These are phyloP conservation scores for Hanseniaspora guilliermondii DNA, from an alignment of 805 yeast genomes.

Conservation along the genomic window DNA sequence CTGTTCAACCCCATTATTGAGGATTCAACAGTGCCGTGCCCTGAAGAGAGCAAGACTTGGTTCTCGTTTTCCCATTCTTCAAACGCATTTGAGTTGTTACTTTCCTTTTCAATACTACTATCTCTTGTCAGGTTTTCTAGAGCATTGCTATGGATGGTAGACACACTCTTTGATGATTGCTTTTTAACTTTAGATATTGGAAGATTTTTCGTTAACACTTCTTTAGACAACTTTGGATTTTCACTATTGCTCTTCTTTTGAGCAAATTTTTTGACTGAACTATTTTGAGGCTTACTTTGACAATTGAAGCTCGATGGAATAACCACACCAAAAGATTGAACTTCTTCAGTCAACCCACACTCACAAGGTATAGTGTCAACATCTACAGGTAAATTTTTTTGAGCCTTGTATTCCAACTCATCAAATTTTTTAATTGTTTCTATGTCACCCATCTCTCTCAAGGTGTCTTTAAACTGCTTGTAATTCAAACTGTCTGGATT, in stretches of 20 bases:
- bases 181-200: background rate
- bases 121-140: background rate
- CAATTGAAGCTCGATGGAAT: slow-evolving; percentile 22
- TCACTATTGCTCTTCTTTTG: slow-evolving; percentile 1
- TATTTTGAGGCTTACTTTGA: slow-evolving; percentile 3
- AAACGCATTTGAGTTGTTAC: background rate
- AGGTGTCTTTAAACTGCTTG: slow-evolving; percentile 25
- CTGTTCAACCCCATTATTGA: background rate
- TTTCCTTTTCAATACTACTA: background rate
- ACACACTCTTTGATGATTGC: background rate
- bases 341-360: slow-evolving; percentile 29
- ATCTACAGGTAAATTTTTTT: slow-evolving; percentile 25
- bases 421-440: slow-evolving; percentile 28
- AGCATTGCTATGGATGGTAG: background rate
- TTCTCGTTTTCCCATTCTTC: background rate
- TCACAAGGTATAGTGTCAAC: slow-evolving; percentile 27
- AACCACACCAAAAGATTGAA: slow-evolving; percentile 26
- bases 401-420: slow-evolving; percentile 27
- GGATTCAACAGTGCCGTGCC: background rate
- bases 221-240: background rate
- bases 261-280: background rate
- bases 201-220: background rate
- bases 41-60: background rate
- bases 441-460: slow-evolving; percentile 23
- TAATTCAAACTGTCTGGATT: slow-evolving; percentile 28